phyloP scores from a whole-genome alignment of 148 eudicot species.

The Rhododendron williamsianum region DNA sequence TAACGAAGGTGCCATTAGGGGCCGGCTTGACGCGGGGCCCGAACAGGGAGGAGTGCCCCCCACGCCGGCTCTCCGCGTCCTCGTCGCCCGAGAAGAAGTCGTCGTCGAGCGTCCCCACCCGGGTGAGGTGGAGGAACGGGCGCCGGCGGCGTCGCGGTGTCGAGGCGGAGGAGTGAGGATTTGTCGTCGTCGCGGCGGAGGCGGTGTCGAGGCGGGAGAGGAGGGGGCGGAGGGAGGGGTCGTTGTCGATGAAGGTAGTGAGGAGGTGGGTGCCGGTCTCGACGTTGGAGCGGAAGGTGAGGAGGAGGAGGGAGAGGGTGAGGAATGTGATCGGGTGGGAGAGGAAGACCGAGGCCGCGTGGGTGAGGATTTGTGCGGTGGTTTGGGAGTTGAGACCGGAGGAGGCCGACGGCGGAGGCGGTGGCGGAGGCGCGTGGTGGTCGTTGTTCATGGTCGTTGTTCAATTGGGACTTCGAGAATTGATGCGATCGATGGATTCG shows the following conservation, averaged over 20 bases:
- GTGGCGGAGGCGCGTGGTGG: conserved; percentile 20
- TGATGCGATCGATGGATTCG: background rate
- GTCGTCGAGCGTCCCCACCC: conserved; percentile 83
- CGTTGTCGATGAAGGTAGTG: conserved; percentile 57
- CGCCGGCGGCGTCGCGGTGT: conserved; percentile 21
- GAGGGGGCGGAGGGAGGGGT: conserved; percentile 63
- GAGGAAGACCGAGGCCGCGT: conserved; percentile 29
- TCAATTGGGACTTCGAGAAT: background rate
- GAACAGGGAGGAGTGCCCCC: conserved; percentile 21
- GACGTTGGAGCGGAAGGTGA: conserved; percentile 73
- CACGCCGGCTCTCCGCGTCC: conserved; percentile 38
- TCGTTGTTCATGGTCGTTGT: conserved; percentile 22
- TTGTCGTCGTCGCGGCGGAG: background rate
- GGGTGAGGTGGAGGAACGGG: conserved; percentile 85
- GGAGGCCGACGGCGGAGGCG: conserved; percentile 29
- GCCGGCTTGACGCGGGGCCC: conserved; percentile 19
- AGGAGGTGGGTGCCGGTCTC: conserved; percentile 57
- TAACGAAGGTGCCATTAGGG: conserved; percentile 28
- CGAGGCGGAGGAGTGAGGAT: background rate
- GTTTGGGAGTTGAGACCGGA: conserved; percentile 31
- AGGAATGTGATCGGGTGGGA: conserved; percentile 49
- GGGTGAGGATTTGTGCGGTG: conserved; percentile 37
- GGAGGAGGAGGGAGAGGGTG: conserved; percentile 54
- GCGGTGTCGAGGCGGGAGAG: conserved; percentile 52
- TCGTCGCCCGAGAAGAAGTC: conserved; percentile 87